Percentiles rank a stretch among this genome's conserved stretches.
Conservation (phyloP, 495 filamentous ascomycete genomes). For the Penicilliopsis zonata region DNA sequence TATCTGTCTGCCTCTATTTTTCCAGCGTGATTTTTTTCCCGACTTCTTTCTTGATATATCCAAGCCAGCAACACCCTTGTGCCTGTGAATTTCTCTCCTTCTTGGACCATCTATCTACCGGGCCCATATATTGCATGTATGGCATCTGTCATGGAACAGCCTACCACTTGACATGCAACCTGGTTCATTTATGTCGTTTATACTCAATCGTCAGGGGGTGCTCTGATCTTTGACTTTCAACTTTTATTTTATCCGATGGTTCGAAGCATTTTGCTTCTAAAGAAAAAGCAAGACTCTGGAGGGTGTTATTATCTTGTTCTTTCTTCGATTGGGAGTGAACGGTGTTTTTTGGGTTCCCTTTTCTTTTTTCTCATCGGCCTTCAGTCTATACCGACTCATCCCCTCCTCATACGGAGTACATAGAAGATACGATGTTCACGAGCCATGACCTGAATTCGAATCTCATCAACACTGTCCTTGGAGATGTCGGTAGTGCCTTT, state of each 20-base stretch:
- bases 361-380: not conserved
- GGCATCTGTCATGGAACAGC: too few species aligned
- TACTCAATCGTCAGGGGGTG: not conserved
- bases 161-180: not conserved
- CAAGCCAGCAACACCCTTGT: too few species aligned
- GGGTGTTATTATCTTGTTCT: too few species aligned
- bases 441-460: not conserved
- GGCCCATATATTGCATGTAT: slow-evolving; percentile 1
- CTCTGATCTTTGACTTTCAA: not conserved
- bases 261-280: too few species aligned
- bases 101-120: not conserved
- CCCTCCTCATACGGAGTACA: not conserved
- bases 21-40: too few species aligned
- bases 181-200: not conserved
- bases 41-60: not conserved
- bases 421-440: slow-evolving; percentile 1
- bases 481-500: too few species aligned
- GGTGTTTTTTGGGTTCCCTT: not conserved
- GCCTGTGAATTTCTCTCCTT: not conserved
- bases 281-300: not conserved
- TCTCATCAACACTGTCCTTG: not conserved
- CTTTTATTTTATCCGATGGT: not conserved
- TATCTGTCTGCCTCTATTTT: too few species aligned
- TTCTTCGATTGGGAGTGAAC: too few species aligned
- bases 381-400: slow-evolving; percentile 1